Conservation (phyloP, 2,329 filamentous ascomycete genomes). For the Raffaelea deltoideospora region DNA sequence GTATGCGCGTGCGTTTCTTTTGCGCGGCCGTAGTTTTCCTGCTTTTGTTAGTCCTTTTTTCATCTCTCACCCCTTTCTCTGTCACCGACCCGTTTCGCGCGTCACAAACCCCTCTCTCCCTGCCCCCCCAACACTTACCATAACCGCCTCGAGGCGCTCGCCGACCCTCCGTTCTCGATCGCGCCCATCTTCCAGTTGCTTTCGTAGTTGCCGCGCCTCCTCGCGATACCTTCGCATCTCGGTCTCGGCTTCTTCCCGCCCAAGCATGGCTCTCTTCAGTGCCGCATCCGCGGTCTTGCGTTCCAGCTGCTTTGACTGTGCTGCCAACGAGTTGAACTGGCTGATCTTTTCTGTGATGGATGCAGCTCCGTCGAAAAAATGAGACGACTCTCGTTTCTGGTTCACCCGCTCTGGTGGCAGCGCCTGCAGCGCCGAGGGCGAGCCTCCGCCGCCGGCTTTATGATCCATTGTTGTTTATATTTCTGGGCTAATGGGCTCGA, state of each 20-base stretch:
- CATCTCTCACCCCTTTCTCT: too few species aligned
- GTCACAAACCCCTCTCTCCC: too few species aligned
- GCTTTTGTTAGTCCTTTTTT: background rate
- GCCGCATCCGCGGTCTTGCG: conserved; percentile 51
- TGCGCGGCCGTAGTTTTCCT: conserved; percentile 56
- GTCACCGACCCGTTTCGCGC: too few species aligned
- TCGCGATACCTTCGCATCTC: conserved; percentile 50
- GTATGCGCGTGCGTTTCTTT: conserved; percentile 56
- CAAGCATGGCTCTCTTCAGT: conserved; percentile 49
- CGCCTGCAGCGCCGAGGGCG: conserved; percentile 40
- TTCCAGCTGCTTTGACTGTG: conserved; percentile 44
- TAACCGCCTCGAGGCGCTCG: conserved; percentile 51
- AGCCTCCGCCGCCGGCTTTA: conserved; percentile 33
- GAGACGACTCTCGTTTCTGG: conserved; percentile 20
- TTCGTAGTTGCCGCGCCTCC: conserved; percentile 39
- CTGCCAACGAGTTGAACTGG: conserved; percentile 56
- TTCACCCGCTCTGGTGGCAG: conserved; percentile 52
- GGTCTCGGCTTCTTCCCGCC: conserved; percentile 56
- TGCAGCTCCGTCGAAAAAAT: conserved; percentile 3
- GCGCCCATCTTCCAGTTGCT: conserved; percentile 47
- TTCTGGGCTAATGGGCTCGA: background rate
- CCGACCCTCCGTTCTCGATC: conserved; percentile 51
- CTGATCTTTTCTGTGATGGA: conserved; percentile 53
- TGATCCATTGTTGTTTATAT: conserved; percentile 21
- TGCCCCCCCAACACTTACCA: conserved; percentile 45